Conservation (phyloP, 2,329 filamentous ascomycete species). For the Pyrenophora seminiperda region DNA sequence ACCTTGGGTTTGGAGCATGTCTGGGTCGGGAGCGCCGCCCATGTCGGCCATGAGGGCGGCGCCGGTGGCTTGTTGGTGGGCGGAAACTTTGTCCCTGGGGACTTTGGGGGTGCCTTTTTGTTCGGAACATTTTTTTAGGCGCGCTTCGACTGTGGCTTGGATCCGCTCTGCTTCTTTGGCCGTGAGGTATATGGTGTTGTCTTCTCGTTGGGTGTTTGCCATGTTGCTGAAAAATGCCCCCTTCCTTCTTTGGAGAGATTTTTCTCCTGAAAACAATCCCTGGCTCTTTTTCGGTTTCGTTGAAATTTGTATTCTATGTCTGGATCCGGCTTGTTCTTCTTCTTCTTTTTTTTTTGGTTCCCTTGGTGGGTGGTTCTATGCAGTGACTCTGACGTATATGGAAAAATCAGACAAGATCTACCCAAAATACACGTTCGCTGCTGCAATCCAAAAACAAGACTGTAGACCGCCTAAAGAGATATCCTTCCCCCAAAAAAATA, state of each 20-base stretch:
- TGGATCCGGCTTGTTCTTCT: too few species aligned
- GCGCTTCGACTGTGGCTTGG: conserved; percentile 26
- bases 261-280: too few species aligned
- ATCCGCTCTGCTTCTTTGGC: conserved; percentile 37
- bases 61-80: conserved; percentile 35
- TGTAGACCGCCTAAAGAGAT: too few species aligned
- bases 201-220: conserved; percentile 15
- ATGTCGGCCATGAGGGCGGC: conserved; percentile 41
- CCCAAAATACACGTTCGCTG: background rate
- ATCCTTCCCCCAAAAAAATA: too few species aligned
- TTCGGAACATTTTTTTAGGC: conserved; percentile 25
- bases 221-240: background rate
- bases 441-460: background rate
- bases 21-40: conserved; percentile 32
- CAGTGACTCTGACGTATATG: background rate
- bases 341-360: too few species aligned
- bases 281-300: too few species aligned
- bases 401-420: background rate
- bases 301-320: too few species aligned
- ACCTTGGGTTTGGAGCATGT: conserved; percentile 24
- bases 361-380: too few species aligned
- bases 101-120: conserved; percentile 21
- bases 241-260: too few species aligned
- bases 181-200: conserved; percentile 35
- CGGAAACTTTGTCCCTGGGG: conserved; percentile 28